Evolutionary conservation across 2,329 filamentous ascomycete genomes (phyloP), one percentile per base, ranked within the genome.

Genomic region (Calcarisporium arbuscula): DNA sequence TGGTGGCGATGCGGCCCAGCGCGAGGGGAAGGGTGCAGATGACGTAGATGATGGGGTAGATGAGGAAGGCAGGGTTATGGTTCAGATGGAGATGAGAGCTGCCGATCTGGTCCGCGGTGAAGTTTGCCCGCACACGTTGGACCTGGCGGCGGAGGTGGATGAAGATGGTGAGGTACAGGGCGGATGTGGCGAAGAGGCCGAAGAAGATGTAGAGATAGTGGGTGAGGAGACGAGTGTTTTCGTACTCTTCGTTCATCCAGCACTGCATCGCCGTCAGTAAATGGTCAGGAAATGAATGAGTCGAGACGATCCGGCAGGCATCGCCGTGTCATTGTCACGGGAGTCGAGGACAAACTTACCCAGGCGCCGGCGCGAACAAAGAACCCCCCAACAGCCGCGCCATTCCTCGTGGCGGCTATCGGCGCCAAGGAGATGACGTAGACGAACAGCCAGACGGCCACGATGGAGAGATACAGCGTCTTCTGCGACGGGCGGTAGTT

Each of bases 1-100:
- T 80, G 15, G 68, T 69, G 12, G 71, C 70, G 48, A 84, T 77
- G 39, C 80, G 72, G 11, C 78, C 77, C 0, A 74, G 65, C 5
- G 79, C 78, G 1, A 85, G 63, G 0, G 81, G 81, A 0, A 79
- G 65, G 0, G 80, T 85, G 50, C 80, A 81, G n/a, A 81, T 46
- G 6, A 82, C 67, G 51, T 85, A 85, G 42, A 84, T 78, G 44
- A 80, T 49, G 0, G 81, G 81, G 40, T 85, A 85, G 7, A 82
- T 64, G 19, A 82, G 74, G 42, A 83, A 77, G 8, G 74, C 65
- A 5, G 67, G 67, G 40, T 72, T 67, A 39, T 59, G 61, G 16
- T 39, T 48, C 11, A 50, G 43, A 5, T 44, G 44, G 1, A 45
- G 42, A 6, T 42, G 38, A 6, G 49, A 36, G 4, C 35, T 33